Evolutionary conservation across 139 green algal genomes (phyloP), one percentile per base, ranked within the genome.

Genomic region (Coelastrella sp.): DNA sequence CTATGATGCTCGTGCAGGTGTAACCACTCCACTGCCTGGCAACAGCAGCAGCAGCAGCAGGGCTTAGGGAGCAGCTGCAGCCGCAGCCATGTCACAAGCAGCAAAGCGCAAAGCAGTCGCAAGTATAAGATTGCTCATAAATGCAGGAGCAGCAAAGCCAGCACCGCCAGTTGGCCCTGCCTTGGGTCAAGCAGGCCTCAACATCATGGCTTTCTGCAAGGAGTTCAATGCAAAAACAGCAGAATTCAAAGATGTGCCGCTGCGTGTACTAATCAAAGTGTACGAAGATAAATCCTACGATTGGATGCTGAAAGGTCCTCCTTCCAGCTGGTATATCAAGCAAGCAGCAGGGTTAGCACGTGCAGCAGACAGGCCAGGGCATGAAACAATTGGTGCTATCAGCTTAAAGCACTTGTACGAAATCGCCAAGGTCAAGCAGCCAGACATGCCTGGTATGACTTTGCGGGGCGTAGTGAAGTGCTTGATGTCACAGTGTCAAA

Each of bases 181-280:
- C 0, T 90, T 99, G 34, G 97, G 97, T 9, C 95, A 98, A 85
- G 96, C 97, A 2, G 97, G 97, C 1, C 88, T 99, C 3, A 99
- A 99, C 85, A 98, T 99, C 85, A 99, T 99, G 96, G 90, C 92
- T 0, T 99, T 99, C 73, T 99, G 97, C 92, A 99, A 99, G 48
- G 97, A 99, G 45, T 99, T 99, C 90, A 99, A 99, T 83, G 97
- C 95, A 19, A 95, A 96, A 63, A 99, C 97, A 23, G 89, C 93
- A 27, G 86, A 96, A 51, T 92, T 97, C 71, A 93, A 95, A 27
- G 88, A 86, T 34, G 76, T 89, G 17, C 86, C 88, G 7, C 77
- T 94, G 37, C 85, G 88, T 0, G 90, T 91, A 0, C 82, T 79
- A 11, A 62, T 94, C n/a, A 81, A 82, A 38, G 74, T 92, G 1